A percentile compares a stretch with the other conserved stretches of the same genome.
Evolutionary conservation across 1,284 basidiomycete genomes (phyloP).

Genomic region (Mycosarcoma mackinlayi): DNA sequence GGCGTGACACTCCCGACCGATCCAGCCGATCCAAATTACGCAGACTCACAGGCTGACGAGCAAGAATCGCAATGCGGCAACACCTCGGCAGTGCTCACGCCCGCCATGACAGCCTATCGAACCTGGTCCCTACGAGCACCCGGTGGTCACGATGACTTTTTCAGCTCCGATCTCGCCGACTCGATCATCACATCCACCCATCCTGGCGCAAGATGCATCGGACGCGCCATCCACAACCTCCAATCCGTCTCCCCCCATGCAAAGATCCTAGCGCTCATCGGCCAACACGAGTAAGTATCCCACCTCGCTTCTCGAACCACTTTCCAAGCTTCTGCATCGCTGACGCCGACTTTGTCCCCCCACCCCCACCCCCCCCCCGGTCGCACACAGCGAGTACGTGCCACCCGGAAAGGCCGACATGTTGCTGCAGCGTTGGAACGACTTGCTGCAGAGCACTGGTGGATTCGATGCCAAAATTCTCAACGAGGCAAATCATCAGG

Average conservation of each 20-base stretch:
- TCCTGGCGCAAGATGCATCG: slow-evolving; percentile 18
- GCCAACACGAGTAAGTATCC: slow-evolving; percentile 56
- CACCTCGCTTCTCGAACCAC: not conserved
- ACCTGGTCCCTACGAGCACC: slow-evolving; percentile 52
- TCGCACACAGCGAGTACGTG: slow-evolving; percentile 49
- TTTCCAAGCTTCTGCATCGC: no score
- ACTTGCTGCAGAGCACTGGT: slow-evolving; percentile 15
- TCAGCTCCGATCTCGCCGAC: slow-evolving; percentile 53
- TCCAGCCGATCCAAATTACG: slow-evolving; percentile 7
- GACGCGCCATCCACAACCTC: slow-evolving; percentile 23
- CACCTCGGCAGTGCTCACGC: slow-evolving; percentile 33
- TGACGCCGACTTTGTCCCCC: no score
- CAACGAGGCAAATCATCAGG: slow-evolving; percentile 56
- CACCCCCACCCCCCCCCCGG: no score
- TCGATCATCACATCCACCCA: slow-evolving; percentile 19
- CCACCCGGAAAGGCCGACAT: slow-evolving; percentile 18
- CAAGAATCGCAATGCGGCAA: slow-evolving; percentile 33
- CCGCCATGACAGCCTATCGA: slow-evolving; percentile 63
- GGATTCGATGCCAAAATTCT: slow-evolving; percentile 43
- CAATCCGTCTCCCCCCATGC: slow-evolving; percentile 1
- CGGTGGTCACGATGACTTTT: slow-evolving; percentile 63
- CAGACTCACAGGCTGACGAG: not conserved
- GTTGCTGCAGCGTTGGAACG: slow-evolving; percentile 43
- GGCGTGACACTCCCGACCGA: slow-evolving; percentile 10
- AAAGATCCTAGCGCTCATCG: slow-evolving; percentile 54